Evolutionary conservation across 805 yeast species (phyloP), one percentile per base, ranked within the genome.

Genomic region (Myxozyma lipomycoides): DNA sequence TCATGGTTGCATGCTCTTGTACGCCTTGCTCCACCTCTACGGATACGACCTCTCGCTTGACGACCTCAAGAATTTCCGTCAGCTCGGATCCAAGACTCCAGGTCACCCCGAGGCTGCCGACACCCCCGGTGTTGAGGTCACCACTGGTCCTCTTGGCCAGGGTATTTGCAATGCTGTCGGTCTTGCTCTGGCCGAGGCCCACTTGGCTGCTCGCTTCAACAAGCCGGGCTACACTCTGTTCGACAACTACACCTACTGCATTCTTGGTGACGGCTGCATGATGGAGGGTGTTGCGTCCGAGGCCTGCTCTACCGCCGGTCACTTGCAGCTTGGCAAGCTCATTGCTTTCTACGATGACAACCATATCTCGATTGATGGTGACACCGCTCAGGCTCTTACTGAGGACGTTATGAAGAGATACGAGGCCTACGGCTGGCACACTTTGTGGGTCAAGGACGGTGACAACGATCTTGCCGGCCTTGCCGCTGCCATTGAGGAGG

Each of bases 81-180:
- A 86, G 73, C 72, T 90, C 66, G 77, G 78, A 67, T 89, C 98
- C 59, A 84, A 82, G 74, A 84, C 95, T 55, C 98, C 98, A 45
- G 98, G 98, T 62, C 98, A 91, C 75, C 98, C 98, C 50, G 98
- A 91, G 76, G 79, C 74, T 56, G 51, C 64, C 45, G 95, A 86
- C 67, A 78, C 85, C 55, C 89, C 93, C 46, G 98, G 98, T 70
- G 81, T 89, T 54, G 98, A 91, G 71, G 56, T 90, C 65, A 89
- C 98, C 70, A 91, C 98, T 56, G 98, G 98, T 71, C 98, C 98
- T 51, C 81, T 91, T 65, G 98, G 98, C 70, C 98, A 91, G 76
- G 98, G 98, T 83, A 79, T 91, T 64, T 78, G 84, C 64, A 90
- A 88, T 70, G 97, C 97, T 49, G 95, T 91, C 64, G 98, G 98